Evolutionary conservation across 2,329 filamentous ascomycete species (phyloP).

Genomic region (Blumeriella jaapii): DNA sequence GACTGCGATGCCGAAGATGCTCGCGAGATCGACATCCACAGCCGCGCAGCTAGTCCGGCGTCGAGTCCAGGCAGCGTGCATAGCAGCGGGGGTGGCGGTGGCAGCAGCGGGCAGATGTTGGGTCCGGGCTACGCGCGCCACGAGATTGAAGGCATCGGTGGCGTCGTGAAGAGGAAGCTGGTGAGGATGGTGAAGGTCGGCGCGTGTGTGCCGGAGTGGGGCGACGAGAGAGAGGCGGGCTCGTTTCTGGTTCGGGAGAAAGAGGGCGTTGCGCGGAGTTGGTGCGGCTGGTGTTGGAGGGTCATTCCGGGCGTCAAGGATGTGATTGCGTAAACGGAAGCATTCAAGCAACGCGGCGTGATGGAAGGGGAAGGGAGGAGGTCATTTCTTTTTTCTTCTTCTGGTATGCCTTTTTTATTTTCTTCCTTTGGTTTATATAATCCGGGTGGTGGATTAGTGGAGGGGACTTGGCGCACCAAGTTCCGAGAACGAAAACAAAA

Average conservation of each 20-base stretch:
- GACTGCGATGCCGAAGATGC: constrained; percentile 76
- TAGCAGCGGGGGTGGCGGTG: constrained; percentile 11
- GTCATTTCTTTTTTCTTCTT: background rate
- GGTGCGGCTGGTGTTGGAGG: constrained; percentile 86
- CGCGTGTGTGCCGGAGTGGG: constrained; percentile 74
- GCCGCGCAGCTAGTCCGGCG: constrained; percentile 15
- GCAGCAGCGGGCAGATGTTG: constrained; percentile 25
- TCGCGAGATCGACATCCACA: constrained; percentile 20
- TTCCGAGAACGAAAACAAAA: no score
- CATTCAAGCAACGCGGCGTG: background rate
- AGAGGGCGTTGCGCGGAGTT: constrained; percentile 57
- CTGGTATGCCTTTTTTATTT: no score
- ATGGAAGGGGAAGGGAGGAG: background rate
- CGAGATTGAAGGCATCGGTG: constrained; percentile 85
- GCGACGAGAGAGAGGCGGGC: constrained; percentile 59
- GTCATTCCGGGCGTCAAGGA: constrained; percentile 53
- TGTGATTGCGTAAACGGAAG: constrained; percentile 9
- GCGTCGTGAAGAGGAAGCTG: constrained; percentile 77
- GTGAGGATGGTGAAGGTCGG: constrained; percentile 74
- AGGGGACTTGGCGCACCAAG: no score
- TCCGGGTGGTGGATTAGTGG: no score
- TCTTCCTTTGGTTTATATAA: no score
- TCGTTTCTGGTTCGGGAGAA: constrained; percentile 61
- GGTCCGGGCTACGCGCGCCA: constrained; percentile 71
- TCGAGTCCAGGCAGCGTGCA: constrained; percentile 12